Evolutionary conservation across 345 rosid genomes (phyloP).

Genomic region (Geranium rotundifolium): DNA sequence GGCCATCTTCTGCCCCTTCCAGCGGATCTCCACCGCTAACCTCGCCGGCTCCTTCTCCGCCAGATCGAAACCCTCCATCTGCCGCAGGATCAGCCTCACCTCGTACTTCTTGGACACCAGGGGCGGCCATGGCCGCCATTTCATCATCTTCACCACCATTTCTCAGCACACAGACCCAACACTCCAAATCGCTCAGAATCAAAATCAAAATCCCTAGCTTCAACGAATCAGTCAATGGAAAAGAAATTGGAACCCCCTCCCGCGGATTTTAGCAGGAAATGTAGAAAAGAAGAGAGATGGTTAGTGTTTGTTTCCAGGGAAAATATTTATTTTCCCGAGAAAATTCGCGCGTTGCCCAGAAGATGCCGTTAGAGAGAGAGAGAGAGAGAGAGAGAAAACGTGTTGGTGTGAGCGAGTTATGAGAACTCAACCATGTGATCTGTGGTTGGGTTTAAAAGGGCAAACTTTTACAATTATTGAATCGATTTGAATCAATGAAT

Average conservation of each 20-base stretch:
- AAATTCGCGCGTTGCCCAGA: not conserved
- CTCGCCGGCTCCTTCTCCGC: slow-evolving; percentile 7
- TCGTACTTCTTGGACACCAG: slow-evolving; percentile 27
- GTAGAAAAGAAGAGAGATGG: not conserved
- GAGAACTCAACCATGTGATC: no score
- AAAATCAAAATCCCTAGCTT: no score
- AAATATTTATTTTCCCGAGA: not conserved
- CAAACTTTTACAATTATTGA: not conserved
- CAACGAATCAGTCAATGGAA: not conserved
- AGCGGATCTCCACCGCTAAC: slow-evolving; percentile 30
- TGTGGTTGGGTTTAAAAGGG: not conserved
- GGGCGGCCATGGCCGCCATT: slow-evolving; percentile 44
- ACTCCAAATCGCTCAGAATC: not conserved
- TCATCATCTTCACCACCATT: slow-evolving; percentile 44
- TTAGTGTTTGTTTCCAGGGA: not conserved
- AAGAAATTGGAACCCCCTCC: not conserved
- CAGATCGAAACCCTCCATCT: slow-evolving; percentile 34
- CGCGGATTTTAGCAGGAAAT: not conserved
- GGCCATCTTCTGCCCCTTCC: slow-evolving; percentile 34
- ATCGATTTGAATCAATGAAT: not conserved
- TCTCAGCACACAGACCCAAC: not conserved
- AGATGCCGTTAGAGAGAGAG: not conserved
- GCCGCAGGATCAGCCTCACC: slow-evolving; percentile 25
- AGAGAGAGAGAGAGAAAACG: no score
- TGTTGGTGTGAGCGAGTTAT: not conserved